These are phyloP conservation scores for Hygrophoropsis aurantiaca DNA, from an alignment of 768 basidiomycete species.

Conservation along the genomic window DNA sequence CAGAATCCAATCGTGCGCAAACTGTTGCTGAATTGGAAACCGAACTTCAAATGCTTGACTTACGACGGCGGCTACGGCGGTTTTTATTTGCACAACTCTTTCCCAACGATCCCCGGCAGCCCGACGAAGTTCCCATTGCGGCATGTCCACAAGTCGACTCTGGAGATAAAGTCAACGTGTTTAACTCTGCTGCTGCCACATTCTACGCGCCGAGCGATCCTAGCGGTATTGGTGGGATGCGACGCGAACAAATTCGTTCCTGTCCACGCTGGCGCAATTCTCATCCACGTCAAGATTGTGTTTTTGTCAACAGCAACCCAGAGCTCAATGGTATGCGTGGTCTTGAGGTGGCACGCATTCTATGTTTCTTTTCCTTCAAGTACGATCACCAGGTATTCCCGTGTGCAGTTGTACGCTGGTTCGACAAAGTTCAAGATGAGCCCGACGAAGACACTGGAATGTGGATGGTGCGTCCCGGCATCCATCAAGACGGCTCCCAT, in stretches of 20 bases:
- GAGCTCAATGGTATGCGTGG: conserved; percentile 15
- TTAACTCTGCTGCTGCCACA: conserved; percentile 18
- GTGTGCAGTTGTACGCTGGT: conserved; percentile 28
- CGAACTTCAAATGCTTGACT: neutral
- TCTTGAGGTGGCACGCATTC: conserved; percentile 13
- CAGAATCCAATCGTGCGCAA: neutral
- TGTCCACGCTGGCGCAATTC: conserved; percentile 19
- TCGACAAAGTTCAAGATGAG: conserved; percentile 10
- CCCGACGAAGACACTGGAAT: conserved; percentile 21
- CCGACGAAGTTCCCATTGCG: neutral
- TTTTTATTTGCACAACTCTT: conserved; percentile 10
- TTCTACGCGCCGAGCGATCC: conserved; percentile 30
- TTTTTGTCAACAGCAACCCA: conserved; percentile 16
- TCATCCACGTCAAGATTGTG: conserved; percentile 14
- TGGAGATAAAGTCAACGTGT: conserved; percentile 7
- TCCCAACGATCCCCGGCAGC: conserved; percentile 7
- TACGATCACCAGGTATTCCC: conserved; percentile 14
- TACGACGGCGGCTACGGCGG: neutral
- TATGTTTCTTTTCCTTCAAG: conserved; percentile 25
- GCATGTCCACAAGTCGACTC: conserved; percentile 4
- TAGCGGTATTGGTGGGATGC: conserved; percentile 25
- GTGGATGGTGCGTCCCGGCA: conserved; percentile 23
- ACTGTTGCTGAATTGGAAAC: neutral
- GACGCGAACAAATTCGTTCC: conserved; percentile 18
- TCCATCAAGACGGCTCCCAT: neutral